Evolutionary conservation across 2,329 filamentous ascomycete species (phyloP), one percentile per base, ranked within the genome.

Genomic region (Pestalotiopsis sp.): DNA sequence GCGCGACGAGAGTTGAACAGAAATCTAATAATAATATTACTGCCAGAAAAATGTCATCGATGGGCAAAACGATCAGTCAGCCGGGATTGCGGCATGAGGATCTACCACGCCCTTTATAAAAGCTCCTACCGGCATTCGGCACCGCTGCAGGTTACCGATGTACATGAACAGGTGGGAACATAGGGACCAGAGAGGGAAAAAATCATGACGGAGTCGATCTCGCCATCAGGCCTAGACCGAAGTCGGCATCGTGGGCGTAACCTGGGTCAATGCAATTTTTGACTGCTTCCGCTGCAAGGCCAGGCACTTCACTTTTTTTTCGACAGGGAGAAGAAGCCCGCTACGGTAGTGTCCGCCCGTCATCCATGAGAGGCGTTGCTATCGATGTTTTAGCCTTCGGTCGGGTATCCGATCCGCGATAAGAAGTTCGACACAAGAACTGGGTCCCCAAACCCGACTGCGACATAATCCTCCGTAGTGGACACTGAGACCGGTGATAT

Each of bases 211-310:
- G 17, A 35, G 55, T 39, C 13, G 14, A 59, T 63, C 44, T 22
- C 60, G 24, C 38, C 26, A 60, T 60, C 40, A 39, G 20, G 55
- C 22, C 56, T 60, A 66, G 66, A 61, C 62, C 62, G 62, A 66
- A 66, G 66, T 66, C 66, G 63, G 63, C n/a, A 68, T 68, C 66
- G 61, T 60, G 55, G 39, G 35, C 17, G 22, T 60, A 48, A 35
- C 59, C 14, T 58, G 61, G 26, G 24, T 52, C 20, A 20, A 59
- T n/a, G 30, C 22, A 63, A 63, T 63, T 63, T 63, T 52, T 22
- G 7, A 9, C 17, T 52, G 17, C 44, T n/a, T 52, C 44, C 44
- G 30, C 30, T 35, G 30, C 30, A 35, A 35, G 30, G 30, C 6
- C 30, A 9, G 30, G 30, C 30, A 35, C 30, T 9, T 35, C 7